Evolutionary conservation across 2,329 filamentous ascomycete species (phyloP), one percentile per base, ranked within the genome.

Genomic region (Teratosphaeriaceae sp.): DNA sequence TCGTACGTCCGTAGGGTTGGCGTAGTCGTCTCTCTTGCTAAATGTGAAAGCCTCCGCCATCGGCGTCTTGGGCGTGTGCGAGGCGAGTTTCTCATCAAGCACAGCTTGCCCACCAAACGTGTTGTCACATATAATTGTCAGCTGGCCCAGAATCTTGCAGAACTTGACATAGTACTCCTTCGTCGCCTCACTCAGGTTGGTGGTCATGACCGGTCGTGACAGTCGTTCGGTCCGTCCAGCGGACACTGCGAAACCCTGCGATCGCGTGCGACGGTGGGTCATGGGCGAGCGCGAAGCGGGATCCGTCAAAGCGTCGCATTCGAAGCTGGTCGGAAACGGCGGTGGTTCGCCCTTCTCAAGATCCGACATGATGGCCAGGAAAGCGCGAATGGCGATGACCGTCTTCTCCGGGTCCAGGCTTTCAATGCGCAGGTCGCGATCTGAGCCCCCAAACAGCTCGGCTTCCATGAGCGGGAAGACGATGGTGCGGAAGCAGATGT

Each of bases 391-490:
- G 2, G 89, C 92, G 54, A 98, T 85, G n/a, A 97, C 90, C 68
- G 96, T 94, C 56, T 87, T 84, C 60, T 98, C 94, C 0, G 94
- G 92, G 49, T 98, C 92, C 48, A 98, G 75, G 58, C 94, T 87
- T 59, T 97, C 92, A 21, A 96, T 85, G 59, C 80, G 88, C 31
- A 92, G 69, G 34, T 95, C 86, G 56, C 82, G 86, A 5, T 41
- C 38, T 3, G 56, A 47, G 1, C 52, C 51, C 21, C 78, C 74
- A 60, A 96, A 92, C n/a, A 88, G 71, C 40, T 96, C 90, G 1
- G 88, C 88, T 59, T 94, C 95, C 59, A 98, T 85, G 27, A 98
- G 70, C 2, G 90, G 92, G 55, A 96, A 97, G n/a, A 98, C 87
- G 51, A 97, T 85, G 36, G 75, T 86, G 53, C 83, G 79, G 65